Evolutionary conservation across 1,139 yeast genomes (phyloP).

Genomic region (Yamadazyma buinensis): DNA sequence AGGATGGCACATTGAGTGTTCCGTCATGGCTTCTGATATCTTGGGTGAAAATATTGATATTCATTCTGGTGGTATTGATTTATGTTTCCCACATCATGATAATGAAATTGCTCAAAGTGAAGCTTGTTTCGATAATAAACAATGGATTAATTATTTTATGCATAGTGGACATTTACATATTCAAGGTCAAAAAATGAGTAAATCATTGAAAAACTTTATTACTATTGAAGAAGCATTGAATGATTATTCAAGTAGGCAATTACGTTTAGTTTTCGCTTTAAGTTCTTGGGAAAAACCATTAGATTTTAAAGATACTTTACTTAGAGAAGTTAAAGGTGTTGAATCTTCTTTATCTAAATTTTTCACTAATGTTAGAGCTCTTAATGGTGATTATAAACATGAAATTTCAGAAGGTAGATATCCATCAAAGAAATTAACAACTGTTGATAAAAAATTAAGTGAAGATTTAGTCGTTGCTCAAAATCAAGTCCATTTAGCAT

Average conservation of each 20-base stretch:
- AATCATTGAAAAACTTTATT: constrained; percentile 89
- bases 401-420: constrained; percentile 42
- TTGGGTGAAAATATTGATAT: constrained; percentile 84
- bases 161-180: constrained; percentile 98
- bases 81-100: constrained; percentile 99
- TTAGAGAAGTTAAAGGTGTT: constrained; percentile 70
- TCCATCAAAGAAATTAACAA: constrained; percentile 52
- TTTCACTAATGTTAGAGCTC: constrained; percentile 80
- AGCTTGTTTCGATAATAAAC: constrained; percentile 82
- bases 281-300: constrained; percentile 91
- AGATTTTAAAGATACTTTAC: constrained; percentile 81
- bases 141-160: constrained; percentile 95
- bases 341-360: constrained; percentile 77
- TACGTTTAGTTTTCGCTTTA: constrained; percentile 84
- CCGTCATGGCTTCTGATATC: constrained; percentile 95
- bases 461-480: constrained; percentile 52
- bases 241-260: constrained; percentile 69
- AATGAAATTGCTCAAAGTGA: constrained; percentile 97
- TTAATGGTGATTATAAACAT: constrained; percentile 58
- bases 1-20: constrained; percentile 99
- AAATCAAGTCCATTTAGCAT: constrained; percentile 66
- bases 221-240: constrained; percentile 88
- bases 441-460: constrained; percentile 53
- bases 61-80: constrained; percentile 95
- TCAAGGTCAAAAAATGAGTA: constrained; percentile 98